phyloP scores from a whole-genome alignment of 2,329 filamentous ascomycete genomes.

The Zasmidium citrigriseum region DNA sequence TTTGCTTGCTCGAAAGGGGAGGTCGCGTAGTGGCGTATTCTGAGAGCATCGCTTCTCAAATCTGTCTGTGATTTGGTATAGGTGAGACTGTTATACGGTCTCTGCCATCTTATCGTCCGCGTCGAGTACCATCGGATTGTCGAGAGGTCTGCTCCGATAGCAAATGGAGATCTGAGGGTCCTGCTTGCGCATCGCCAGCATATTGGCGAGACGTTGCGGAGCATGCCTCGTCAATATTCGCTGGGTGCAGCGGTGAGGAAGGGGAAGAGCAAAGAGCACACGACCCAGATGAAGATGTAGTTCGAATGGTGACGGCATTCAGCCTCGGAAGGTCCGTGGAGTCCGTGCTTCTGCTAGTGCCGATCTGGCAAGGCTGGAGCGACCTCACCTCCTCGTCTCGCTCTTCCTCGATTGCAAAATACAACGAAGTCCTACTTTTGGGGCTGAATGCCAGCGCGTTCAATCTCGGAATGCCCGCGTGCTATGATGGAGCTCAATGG shows the following conservation, averaged over 20 bases:
- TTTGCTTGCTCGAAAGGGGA: constrained; percentile 45
- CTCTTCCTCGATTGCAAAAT: no score
- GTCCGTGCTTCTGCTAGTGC: no score
- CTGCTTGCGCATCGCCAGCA: constrained; percentile 34
- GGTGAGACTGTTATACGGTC: not conserved
- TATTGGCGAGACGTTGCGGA: constrained; percentile 27
- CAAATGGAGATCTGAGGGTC: constrained; percentile 27
- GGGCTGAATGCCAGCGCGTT: no score
- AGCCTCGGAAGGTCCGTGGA: no score
- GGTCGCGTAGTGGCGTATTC: not conserved
- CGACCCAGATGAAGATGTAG: not conserved
- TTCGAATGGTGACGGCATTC: not conserved
- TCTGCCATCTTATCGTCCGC: not conserved
- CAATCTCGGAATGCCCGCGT: no score
- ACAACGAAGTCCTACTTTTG: no score
- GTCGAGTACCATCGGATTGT: not conserved
- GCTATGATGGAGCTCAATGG: no score
- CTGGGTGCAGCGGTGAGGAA: not conserved
- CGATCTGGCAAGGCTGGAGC: no score
- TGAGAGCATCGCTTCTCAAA: not conserved
- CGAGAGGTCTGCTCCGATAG: constrained; percentile 24
- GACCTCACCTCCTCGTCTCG: no score
- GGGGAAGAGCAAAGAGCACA: not conserved
- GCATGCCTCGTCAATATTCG: constrained; percentile 18
- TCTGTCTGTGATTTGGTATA: not conserved